Evolutionary conservation across 306 rosid genomes (phyloP), one percentile per base, ranked within the genome.

Genomic region (Morella rubra): DNA sequence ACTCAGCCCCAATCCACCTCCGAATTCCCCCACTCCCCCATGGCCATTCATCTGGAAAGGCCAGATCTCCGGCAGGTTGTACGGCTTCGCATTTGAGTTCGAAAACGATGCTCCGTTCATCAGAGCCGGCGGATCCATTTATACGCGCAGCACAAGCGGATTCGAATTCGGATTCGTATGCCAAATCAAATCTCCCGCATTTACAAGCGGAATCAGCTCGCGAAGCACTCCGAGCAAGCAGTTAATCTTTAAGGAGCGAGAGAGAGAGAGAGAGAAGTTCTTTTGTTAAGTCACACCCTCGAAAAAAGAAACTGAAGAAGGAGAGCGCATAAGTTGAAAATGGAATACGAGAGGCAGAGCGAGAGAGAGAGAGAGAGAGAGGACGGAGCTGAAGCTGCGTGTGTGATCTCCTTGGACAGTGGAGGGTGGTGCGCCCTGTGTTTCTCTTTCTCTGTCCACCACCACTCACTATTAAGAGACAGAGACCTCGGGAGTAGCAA

Each of bases 31-130:
- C 22, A 66, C 76, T 1, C 12, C 50, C 3, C n/a, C 65, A 6
- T 76, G 77, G 76, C 79, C 70, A 45, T 74, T 84, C 72, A 88
- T 67, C 18, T 90, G 90, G 27, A 86, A 84, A 24, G 74, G 89
- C 98, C 97, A 94, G 95, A 90, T 90, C 96, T 91, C 95, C 4
- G 94, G 12, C 4, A 87, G 78, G 77, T 87, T 88, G 77, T 1
- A 90, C 64, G 96, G 52, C 79, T 85, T 15, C 72, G 85, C 76
- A 86, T 78, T 88, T 44, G 86, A 66, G 73, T 86, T 85, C 10
- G 91, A 72, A 64, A 79, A 90, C 53, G 87, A 75, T 18, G 49
- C 81, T 47, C 61, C 86, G 82, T 84, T 86, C 66, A 87, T 85
- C 46, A 90, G 77, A 24, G 89, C 81, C 0, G 84, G 80, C 44